These are phyloP conservation scores for Wickerhamiella azymoides DNA, from an alignment of 805 yeast genomes.

Conservation along the genomic window DNA sequence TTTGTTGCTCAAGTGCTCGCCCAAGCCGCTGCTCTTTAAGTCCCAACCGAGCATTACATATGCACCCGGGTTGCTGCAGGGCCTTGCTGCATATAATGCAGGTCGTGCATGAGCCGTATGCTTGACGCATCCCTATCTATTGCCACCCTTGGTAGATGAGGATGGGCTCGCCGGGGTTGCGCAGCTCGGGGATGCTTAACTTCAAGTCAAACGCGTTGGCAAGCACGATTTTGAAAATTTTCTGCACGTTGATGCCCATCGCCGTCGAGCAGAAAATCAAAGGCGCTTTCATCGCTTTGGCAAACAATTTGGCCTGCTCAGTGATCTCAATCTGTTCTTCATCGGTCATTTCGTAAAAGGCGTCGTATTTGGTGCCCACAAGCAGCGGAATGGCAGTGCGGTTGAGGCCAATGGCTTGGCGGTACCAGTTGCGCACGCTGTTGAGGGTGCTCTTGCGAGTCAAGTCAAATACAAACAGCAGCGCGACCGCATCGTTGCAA, in stretches of 20 bases:
- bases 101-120: too few relatives aligned
- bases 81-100: neutral
- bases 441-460: conserved; percentile 75
- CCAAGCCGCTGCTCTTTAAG: neutral
- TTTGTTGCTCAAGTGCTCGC: neutral
- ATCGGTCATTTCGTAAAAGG: conserved; percentile 62
- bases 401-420: conserved; percentile 81
- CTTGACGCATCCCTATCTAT: too few relatives aligned
- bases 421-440: conserved; percentile 88
- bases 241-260: conserved; percentile 84
- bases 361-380: conserved; percentile 87
- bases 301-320: conserved; percentile 67
- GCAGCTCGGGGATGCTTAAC: conserved; percentile 70
- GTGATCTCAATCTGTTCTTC: conserved; percentile 79
- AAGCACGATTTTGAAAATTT: conserved; percentile 79
- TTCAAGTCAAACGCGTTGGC: conserved; percentile 83
- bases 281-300: conserved; percentile 75
- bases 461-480: conserved; percentile 78
- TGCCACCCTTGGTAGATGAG: conserved; percentile 43
- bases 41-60: too few relatives aligned
- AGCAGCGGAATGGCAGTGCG: conserved; percentile 81
- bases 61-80: neutral
- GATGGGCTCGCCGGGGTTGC: conserved; percentile 82
- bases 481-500: conserved; percentile 82
- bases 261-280: conserved; percentile 82